Conservation (phyloP, 371 early-diverging fungal species). For the Zopfochytrium polystomum region DNA sequence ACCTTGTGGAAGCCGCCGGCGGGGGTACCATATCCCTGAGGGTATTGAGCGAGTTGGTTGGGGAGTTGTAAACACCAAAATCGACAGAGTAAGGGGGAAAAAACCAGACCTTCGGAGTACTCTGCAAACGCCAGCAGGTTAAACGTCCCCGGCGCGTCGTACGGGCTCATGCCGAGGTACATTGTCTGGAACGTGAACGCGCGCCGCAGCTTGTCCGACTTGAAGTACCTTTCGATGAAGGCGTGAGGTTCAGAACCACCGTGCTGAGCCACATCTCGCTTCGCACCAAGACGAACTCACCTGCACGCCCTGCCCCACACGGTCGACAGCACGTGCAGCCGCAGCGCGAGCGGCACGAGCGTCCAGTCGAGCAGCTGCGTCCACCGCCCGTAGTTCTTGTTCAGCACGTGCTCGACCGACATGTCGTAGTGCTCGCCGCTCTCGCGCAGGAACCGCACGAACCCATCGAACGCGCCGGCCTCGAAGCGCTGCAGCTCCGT, state of each 20-base stretch:
- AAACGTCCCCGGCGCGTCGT: slow-evolving; percentile 64
- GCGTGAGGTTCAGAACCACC: too few relatives aligned
- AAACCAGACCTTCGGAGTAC: slow-evolving; percentile 55
- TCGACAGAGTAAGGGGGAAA: too few relatives aligned
- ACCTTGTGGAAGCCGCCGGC: slow-evolving; percentile 63
- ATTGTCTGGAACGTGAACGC: slow-evolving; percentile 65
- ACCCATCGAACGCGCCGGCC: slow-evolving; percentile 40
- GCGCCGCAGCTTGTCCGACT: slow-evolving; percentile 59
- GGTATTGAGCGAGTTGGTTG: too few relatives aligned
- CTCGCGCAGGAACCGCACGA: slow-evolving; percentile 53
- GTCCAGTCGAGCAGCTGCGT: slow-evolving; percentile 9
- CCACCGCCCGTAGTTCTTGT: slow-evolving; percentile 52
- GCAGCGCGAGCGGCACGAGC: background rate
- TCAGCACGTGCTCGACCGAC: slow-evolving; percentile 50
- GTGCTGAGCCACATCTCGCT: too few relatives aligned
- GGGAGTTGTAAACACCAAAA: too few relatives aligned
- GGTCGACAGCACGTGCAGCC: slow-evolving; percentile 44
- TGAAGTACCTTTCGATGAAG: slow-evolving; percentile 53
- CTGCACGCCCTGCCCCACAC: too few relatives aligned
- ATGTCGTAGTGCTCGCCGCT: slow-evolving; percentile 55
- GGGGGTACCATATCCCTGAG: slow-evolving; percentile 60
- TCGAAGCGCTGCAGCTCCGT: slow-evolving; percentile 56
- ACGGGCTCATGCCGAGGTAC: slow-evolving; percentile 63
- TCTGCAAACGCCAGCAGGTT: slow-evolving; percentile 61
- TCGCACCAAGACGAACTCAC: too few relatives aligned